phyloP scores from a whole-genome alignment of 78 protist species.

The Cavenderia fasciculata region DNA sequence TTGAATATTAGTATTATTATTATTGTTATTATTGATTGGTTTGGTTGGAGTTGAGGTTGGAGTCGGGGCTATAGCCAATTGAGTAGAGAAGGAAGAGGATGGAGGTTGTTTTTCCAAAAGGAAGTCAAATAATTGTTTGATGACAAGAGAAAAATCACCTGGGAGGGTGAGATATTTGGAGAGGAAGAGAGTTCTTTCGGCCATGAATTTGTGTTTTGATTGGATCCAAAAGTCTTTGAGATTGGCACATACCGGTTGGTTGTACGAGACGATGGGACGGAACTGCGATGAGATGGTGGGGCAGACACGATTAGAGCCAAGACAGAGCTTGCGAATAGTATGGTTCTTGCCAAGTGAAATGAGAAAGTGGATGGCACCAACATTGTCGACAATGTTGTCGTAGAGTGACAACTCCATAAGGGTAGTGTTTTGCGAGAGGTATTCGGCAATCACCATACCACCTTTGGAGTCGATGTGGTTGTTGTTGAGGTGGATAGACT shows the following conservation, averaged over 20 bases:
- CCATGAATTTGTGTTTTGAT: background rate
- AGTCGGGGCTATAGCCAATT: too few species aligned
- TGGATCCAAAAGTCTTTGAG: conserved; percentile 3
- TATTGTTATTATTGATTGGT: too few species aligned
- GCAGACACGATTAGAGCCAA: conserved; percentile 36
- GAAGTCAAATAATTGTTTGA: too few species aligned
- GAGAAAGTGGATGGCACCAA: conserved; percentile 12
- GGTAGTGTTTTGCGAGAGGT: background rate
- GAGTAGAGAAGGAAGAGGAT: too few species aligned
- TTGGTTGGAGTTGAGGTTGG: too few species aligned
- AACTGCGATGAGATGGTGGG: conserved; percentile 12
- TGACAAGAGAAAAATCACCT: too few species aligned
- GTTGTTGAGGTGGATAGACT: conserved; percentile 32
- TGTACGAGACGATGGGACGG: background rate
- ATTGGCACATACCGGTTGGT: conserved; percentile 4
- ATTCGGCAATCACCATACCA: conserved; percentile 55
- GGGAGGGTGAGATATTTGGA: too few species aligned
- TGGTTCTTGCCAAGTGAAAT: conserved; percentile 20
- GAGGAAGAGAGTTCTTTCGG: too few species aligned
- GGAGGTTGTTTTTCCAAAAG: too few species aligned
- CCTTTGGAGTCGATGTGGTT: conserved; percentile 31
- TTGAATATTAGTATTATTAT: too few species aligned
- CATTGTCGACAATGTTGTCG: conserved; percentile 51
- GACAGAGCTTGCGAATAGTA: conserved; percentile 36
- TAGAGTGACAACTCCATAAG: conserved; percentile 10